Evolutionary conservation across 2,329 filamentous ascomycete species (phyloP), one percentile per base, ranked within the genome.

Genomic region (Apiospora saccharicola): DNA sequence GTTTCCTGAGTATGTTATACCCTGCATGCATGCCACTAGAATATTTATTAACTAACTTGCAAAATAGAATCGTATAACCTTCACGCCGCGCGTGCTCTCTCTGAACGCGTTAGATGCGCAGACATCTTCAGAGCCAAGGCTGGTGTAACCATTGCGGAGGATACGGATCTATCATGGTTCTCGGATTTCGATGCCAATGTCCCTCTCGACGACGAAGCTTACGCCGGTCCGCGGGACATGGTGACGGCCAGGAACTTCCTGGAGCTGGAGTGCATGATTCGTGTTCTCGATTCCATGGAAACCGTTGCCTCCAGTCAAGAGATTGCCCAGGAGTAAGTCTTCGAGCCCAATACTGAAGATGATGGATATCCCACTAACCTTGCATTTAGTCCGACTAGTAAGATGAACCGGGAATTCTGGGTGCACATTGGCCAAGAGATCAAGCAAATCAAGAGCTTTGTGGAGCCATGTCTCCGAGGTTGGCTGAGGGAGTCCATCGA

Each of bases 1-100:
- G 92, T 73, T 95, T 98, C 78, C 87, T 97, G 67, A 88, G 94
- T 97, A 89, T 86, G 94, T n/a, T 37, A n/a, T 88, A 26, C 26
- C 67, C 30, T 30, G n/a, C 44, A n/a, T 46, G 19, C 37, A 41
- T 41, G 37, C 37, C 61, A 47, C 68, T 67, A 70, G 68, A 19
- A 30, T n/a, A 13, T 5, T 8, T n/a, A 4, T 30, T 19, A 2
- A 19, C 67, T 47, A 14, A 68, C 43, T n/a, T 46, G 14, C 34
- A 22, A 68, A 68, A 68, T 71, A 90, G 88, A 84, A 77, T 80
- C 85, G 67, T 83, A 85, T 75, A 85, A 86, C 69, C 81, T 91
- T 8, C 84, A 86, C 51, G 88, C 90, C 4, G 89, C 89, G 16
- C 87, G 89, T 43, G 82, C 84, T 44, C 81, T 91, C 43, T 85